phyloP scores from a whole-genome alignment of 148 eudicot species.

The Rhododendron molle region DNA sequence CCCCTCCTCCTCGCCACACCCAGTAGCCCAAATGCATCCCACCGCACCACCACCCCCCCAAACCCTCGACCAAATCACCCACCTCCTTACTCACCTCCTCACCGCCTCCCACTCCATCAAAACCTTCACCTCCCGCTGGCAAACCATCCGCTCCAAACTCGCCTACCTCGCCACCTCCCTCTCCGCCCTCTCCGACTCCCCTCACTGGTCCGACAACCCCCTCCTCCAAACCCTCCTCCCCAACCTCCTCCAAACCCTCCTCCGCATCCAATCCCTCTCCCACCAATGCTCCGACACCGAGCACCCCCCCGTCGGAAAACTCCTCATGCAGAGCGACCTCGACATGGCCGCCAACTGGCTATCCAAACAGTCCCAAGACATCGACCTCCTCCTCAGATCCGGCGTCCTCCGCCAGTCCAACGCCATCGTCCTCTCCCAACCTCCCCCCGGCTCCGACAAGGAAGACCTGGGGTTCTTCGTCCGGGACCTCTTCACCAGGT shows the following conservation, averaged over 20 bases:
- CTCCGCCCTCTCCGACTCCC: constrained; percentile 37
- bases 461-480: constrained; percentile 48
- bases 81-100: constrained; percentile 39
- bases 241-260: constrained; percentile 32
- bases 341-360: constrained; percentile 60
- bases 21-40: constrained; percentile 28
- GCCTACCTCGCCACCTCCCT: constrained; percentile 32
- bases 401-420: constrained; percentile 51
- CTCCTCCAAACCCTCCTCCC: constrained; percentile 40
- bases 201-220: constrained; percentile 50
- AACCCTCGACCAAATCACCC: constrained; percentile 24
- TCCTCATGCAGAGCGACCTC: constrained; percentile 61
- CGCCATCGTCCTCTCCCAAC: constrained; percentile 59
- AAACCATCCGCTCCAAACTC: constrained; percentile 40
- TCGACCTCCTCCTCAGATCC: constrained; percentile 51
- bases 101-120: constrained; percentile 39
- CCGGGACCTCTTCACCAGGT: constrained; percentile 49
- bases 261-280: constrained; percentile 31
- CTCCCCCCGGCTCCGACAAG: constrained; percentile 27
- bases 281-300: constrained; percentile 24
- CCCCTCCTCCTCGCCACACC: neutral
- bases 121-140: constrained; percentile 55
- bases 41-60: constrained; percentile 24
- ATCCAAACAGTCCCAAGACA: constrained; percentile 34
- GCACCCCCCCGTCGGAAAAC: constrained; percentile 32